Conservation (phyloP, 805 yeast genomes). For the Saccharomycopsis selenospora region DNA sequence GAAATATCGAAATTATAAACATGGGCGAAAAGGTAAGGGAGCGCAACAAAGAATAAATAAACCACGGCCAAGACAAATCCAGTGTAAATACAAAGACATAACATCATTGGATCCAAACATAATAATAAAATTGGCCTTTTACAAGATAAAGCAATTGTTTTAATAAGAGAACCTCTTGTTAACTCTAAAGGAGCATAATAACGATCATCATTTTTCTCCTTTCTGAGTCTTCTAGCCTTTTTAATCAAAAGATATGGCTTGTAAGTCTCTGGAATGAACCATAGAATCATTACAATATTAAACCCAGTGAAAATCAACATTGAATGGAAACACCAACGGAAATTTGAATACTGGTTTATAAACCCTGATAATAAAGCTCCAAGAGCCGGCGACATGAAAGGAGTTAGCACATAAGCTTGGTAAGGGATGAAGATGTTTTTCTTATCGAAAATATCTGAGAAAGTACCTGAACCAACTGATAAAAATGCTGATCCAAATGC, state of each 20-base stretch:
- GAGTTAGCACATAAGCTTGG: conserved; percentile 45
- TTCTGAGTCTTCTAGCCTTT: conserved; percentile 43
- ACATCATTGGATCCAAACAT: conserved; percentile 51
- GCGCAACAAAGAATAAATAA: conserved; percentile 55
- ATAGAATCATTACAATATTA: conserved; percentile 36
- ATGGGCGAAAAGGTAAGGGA: conserved; percentile 46
- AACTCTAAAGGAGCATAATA: conserved; percentile 56
- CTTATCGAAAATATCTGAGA: conserved; percentile 50
- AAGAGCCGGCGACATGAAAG: conserved; percentile 51
- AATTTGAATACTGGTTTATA: conserved; percentile 40
- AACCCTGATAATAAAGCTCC: conserved; percentile 58
- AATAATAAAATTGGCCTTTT: conserved; percentile 42
- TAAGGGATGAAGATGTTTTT: conserved; percentile 47
- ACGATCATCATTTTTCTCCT: conserved; percentile 46
- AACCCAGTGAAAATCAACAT: conserved; percentile 47
- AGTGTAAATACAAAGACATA: conserved; percentile 54
- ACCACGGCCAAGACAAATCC: conserved; percentile 62
- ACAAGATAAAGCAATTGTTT: conserved; percentile 36
- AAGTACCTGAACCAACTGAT: conserved; percentile 17
- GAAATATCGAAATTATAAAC: conserved; percentile 42
- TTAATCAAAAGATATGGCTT: conserved; percentile 43
- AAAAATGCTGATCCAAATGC: conserved; percentile 17
- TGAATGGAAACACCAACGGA: conserved; percentile 64
- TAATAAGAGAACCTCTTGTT: conserved; percentile 35
- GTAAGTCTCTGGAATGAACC: conserved; percentile 51